phyloP scores from a whole-genome alignment of 495 filamentous ascomycete species.

The Trichoderma erinaceum region DNA sequence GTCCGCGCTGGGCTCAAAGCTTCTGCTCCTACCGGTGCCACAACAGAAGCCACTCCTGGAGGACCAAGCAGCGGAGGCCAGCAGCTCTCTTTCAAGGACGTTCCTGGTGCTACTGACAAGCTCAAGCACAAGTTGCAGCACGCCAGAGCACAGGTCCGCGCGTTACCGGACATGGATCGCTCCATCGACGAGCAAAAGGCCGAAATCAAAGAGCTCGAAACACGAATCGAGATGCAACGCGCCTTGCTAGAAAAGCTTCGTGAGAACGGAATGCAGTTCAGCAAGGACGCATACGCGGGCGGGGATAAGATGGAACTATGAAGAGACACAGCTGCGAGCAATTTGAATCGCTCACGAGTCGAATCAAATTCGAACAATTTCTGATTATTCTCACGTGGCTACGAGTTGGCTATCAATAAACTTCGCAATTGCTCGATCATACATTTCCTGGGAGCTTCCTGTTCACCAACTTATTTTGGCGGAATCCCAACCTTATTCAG shows the following conservation, averaged over 20 bases:
- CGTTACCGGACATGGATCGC: conserved; percentile 67
- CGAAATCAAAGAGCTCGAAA: conserved; percentile 73
- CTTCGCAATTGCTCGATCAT: background rate
- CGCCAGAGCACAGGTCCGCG: conserved; percentile 60
- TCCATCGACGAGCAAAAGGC: conserved; percentile 69
- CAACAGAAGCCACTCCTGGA: conserved; percentile 26
- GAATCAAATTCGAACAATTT: background rate
- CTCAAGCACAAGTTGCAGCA: conserved; percentile 76
- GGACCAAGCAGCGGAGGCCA: conserved; percentile 20
- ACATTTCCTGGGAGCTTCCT: background rate
- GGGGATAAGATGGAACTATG: conserved; percentile 23
- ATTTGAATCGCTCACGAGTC: background rate
- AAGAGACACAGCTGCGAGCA: background rate
- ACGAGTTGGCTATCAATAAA: background rate
- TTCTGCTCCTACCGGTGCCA: conserved; percentile 16
- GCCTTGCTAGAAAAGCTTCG: conserved; percentile 43
- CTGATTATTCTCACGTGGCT: background rate
- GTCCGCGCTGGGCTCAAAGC: conserved; percentile 46
- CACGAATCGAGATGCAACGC: conserved; percentile 52
- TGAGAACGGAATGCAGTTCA: conserved; percentile 37
- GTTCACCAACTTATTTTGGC: background rate
- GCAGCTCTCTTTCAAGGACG: conserved; percentile 65
- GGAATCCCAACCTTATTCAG: conserved; percentile 51
- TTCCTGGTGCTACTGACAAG: conserved; percentile 64
- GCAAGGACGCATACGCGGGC: conserved; percentile 21